A percentile compares a stretch with the other conserved stretches of the same genome.
Conservation (phyloP, 2,329 filamentous ascomycete genomes). For the Scedosporium boydii region DNA sequence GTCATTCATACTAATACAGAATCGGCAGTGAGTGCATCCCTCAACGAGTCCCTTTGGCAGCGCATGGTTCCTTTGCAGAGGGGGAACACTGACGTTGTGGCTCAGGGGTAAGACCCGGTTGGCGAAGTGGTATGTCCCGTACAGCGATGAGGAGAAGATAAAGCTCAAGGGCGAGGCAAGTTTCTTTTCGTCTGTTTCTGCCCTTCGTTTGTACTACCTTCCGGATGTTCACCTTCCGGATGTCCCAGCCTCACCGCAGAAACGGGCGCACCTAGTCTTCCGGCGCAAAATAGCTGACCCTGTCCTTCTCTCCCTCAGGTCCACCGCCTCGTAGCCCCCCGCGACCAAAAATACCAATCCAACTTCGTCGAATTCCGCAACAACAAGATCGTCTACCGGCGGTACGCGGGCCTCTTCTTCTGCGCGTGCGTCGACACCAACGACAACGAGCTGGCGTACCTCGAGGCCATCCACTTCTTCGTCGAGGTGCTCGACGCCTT, state of each 20-base stretch:
- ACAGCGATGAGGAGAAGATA: slow-evolving; percentile 98
- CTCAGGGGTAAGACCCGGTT: slow-evolving; percentile 90
- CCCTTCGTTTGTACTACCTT: neutral
- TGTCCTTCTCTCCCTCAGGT: slow-evolving; percentile 44
- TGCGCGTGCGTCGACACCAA: slow-evolving; percentile 98
- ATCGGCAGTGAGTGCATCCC: slow-evolving; percentile 54
- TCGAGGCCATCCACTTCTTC: slow-evolving; percentile 98
- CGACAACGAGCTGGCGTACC: slow-evolving; percentile 93
- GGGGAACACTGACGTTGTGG: neutral
- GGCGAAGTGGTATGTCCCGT: slow-evolving; percentile 98
- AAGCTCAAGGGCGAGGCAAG: slow-evolving; percentile 93
- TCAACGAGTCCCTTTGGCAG: neutral
- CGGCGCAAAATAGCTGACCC: neutral
- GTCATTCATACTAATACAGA: slow-evolving; percentile 78
- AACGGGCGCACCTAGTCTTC: neutral
- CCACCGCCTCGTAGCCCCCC: slow-evolving; percentile 91
- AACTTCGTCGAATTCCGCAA: slow-evolving; percentile 97
- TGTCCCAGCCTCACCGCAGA: neutral
- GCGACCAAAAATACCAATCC: slow-evolving; percentile 98
- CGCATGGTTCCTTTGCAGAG: neutral
- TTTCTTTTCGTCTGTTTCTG: slow-evolving; percentile 7
- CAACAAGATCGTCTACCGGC: slow-evolving; percentile 94
- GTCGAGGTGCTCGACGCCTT: slow-evolving; percentile 98
- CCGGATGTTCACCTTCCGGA: neutral
- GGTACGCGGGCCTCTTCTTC: slow-evolving; percentile 97